Evolutionary conservation across 106 monocot genomes (phyloP), one percentile per base, ranked within the genome.

Genomic region (Hemerocallis citrina): DNA sequence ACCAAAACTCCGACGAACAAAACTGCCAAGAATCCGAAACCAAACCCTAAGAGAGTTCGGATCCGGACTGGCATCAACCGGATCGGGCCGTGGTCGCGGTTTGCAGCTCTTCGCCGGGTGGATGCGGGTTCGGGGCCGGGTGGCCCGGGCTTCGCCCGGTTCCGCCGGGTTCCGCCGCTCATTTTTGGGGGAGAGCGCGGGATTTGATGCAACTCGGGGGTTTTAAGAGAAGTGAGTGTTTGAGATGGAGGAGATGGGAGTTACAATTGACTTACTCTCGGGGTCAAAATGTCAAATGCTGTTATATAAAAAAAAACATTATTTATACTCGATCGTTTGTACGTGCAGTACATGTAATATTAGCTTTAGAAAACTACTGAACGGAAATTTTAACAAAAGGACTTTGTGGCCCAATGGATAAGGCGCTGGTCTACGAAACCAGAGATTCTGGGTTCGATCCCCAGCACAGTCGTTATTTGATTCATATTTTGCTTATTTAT

Each of bases 401-500:
- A n/a, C n/a, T n/a, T n/a, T n/a, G 71, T 87, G 84, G 87, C 88
- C 84, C 92, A 88, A 88, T 84, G 88, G 88, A 95, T 95, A 90
- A 95, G 94, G 89, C 81, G 89, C 83, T 86, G 89, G 94, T 95
- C 86, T 90, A 94, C 85, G 85, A 74, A 85, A 81, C 85, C 81
- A 85, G 85, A 85, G 81, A 81, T 77, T 85, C 81, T 85, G 85
- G 85, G 85, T 85, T 85, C 81, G 85, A 85, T 85, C 85, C 81
- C 85, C 77, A 85, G 81, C 71, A 55, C 77, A 85, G 85, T 85
- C 85, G 85, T 37, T n/a, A n/a, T n/a, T n/a, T n/a, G n/a, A n/a
- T n/a, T n/a, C n/a, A n/a, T n/a, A n/a, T n/a, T n/a, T n/a, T n/a
- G n/a, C n/a, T n/a, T n/a, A n/a, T n/a, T n/a, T n/a, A n/a, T n/a